Base-by-base conservation (phyloP, 495 filamentous ascomycete genomes). In the Penicillium pancosmium region DNA sequence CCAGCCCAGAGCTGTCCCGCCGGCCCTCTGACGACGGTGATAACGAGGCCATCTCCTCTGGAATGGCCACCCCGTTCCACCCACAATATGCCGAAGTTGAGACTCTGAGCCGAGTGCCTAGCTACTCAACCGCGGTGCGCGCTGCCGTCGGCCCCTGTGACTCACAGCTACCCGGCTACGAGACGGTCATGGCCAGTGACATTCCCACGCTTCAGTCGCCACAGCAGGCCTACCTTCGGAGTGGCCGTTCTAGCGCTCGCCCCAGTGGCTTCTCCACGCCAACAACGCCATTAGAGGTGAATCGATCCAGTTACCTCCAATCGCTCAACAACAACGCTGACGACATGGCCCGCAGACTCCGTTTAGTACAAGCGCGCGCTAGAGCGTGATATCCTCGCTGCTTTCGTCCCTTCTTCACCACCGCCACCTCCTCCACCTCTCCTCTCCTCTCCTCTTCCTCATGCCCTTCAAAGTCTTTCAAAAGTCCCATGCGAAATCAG, bases 41-140 rank as follows among this genome's bases (percentile, higher is more conserved):
- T 8, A 73, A 70, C 43, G 83, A 84, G 1, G 66, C 64, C 6
- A 59, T 79, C 41, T 68, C 75, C 16, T 80, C 81, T 21, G 81
- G 80, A 23, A 77, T 79, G 68, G 79, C 81, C 15, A 84, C 82
- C 7, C 84, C 88, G 16, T 84, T 84, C 60, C 84, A 88, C 54
- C 76, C 84, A 23, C 88, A 91, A 59, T 85, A 79, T 54, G 72
- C 79, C 23, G 84, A 88, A 61, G 74, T 88, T 33, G 82, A 84
- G 55, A 78, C 81, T 40, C 74, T 93, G 18, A 88, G 82, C 62
- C 88, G 86, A 51, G 90, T 94, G 8, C 91, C 91, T 5, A 91
- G 88, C 51, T 96, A 96, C 68, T 78, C 82, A 5, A 93, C 91
- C 12, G 91, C 91, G 1, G 80, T 92, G 16, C 84, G 80, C 47